These are phyloP conservation scores for Ormosia semicastrata DNA, from an alignment of 306 rosid genomes.

Conservation along the genomic window DNA sequence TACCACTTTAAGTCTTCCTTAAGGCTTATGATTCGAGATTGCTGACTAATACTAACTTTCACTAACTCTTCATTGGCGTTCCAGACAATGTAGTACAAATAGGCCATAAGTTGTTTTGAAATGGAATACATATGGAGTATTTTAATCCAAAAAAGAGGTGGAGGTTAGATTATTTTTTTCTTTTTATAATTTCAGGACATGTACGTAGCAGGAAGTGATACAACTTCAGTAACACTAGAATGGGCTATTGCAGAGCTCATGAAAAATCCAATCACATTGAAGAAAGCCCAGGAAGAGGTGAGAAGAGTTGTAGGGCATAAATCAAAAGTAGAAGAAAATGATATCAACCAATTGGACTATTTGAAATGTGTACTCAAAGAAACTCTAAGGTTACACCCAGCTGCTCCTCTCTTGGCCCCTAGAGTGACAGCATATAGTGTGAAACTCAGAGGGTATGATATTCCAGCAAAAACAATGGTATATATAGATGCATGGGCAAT, in stretches of 20 bases:
- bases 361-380: background rate
- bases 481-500: background rate
- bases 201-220: background rate
- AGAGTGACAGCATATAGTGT: background rate
- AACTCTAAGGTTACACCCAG: background rate
- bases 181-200: background rate
- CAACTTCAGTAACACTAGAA: background rate
- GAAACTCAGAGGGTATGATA: background rate
- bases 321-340: background rate
- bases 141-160: too few relatives aligned
- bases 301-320: background rate
- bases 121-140: too few relatives aligned
- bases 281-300: background rate
- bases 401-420: background rate
- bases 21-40: too few relatives aligned
- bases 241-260: background rate
- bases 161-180: too few relatives aligned
- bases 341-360: background rate
- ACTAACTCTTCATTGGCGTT: too few relatives aligned
- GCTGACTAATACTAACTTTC: too few relatives aligned
- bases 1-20: too few relatives aligned
- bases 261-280: background rate
- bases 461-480: background rate
- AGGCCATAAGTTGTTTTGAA: too few relatives aligned
- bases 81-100: too few relatives aligned